Conservation (phyloP, 2,329 filamentous ascomycete genomes). For the Tolypocladium cylindrosporum region DNA sequence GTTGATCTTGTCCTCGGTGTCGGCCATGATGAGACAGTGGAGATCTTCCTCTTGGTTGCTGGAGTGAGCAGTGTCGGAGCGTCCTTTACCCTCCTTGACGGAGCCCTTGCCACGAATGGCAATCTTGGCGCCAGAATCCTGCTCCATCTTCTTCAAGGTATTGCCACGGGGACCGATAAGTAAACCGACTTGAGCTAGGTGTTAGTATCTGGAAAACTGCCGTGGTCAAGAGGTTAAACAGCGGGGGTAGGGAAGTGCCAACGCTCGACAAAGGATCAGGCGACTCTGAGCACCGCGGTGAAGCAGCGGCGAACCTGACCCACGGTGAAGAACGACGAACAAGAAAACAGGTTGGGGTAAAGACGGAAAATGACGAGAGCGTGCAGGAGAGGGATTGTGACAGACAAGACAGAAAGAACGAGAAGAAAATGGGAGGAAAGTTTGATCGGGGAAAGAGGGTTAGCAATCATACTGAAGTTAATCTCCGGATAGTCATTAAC, state of each 20-base stretch:
- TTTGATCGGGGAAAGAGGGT: conserved; percentile 61
- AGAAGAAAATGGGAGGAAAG: conserved; percentile 36
- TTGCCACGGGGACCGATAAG: conserved; percentile 99
- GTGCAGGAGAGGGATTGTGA: conserved; percentile 2
- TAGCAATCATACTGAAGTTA: conserved; percentile 99
- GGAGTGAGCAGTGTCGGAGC: conserved; percentile 95
- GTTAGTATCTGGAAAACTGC: conserved; percentile 60
- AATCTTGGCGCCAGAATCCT: conserved; percentile 95
- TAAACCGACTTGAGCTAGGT: conserved; percentile 97
- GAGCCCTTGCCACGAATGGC: conserved; percentile 99
- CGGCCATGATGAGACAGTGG: conserved; percentile 98
- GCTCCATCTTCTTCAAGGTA: conserved; percentile 99
- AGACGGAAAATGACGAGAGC: background rate
- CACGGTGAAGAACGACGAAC: background rate
- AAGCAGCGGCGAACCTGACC: background rate
- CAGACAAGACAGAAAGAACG: conserved; percentile 11
- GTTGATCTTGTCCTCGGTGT: conserved; percentile 98
- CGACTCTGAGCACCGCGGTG: background rate
- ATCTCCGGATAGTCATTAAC: conserved; percentile 99
- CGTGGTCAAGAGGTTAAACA: conserved; percentile 1
- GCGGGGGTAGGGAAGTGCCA: background rate
- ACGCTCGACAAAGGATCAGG: background rate
- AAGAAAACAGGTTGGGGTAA: background rate
- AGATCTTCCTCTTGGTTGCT: conserved; percentile 99
- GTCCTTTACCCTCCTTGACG: conserved; percentile 98